A percentile compares a stretch with the other conserved stretches of the same genome.
Conservation (phyloP, 345 rosid genomes). For the Eucalyptus pumila region DNA sequence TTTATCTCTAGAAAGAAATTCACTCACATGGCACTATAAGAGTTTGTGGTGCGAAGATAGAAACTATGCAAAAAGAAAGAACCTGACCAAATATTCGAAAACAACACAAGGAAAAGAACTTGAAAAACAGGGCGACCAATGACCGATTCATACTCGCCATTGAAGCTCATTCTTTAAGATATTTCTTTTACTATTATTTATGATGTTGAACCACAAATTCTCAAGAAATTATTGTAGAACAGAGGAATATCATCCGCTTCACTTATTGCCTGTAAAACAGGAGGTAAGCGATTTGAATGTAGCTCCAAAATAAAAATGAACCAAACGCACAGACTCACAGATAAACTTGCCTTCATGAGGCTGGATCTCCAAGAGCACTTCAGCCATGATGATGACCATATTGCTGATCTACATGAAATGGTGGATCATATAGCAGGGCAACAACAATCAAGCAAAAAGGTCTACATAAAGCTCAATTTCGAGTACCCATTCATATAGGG, state of each 20-base stretch:
- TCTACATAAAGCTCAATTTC: not conserved
- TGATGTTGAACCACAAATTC: not conserved
- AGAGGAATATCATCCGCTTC: not conserved
- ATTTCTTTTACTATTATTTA: not conserved
- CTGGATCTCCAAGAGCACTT: conserved; percentile 2
- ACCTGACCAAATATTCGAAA: not conserved
- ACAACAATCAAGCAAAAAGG: not conserved
- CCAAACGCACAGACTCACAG: conserved; percentile 2
- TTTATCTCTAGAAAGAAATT: not conserved
- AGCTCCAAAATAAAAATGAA: too few relatives aligned
- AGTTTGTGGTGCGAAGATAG: not conserved
- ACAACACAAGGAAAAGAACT: not conserved
- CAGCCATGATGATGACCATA: not conserved
- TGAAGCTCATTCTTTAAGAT: not conserved
- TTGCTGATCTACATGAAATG: not conserved
- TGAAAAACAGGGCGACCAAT: not conserved
- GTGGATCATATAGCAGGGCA: not conserved
- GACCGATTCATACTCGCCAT: not conserved
- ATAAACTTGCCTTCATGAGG: conserved; percentile 26
- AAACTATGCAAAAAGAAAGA: not conserved
- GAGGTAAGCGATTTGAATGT: not conserved
- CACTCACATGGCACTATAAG: not conserved
- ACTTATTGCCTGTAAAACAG: not conserved
- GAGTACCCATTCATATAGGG: not conserved
- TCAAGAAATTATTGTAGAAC: not conserved